Evolutionary conservation across 257 asterid species (phyloP), one percentile per base, ranked within the genome.

Genomic region (Sherardia arvensis): DNA sequence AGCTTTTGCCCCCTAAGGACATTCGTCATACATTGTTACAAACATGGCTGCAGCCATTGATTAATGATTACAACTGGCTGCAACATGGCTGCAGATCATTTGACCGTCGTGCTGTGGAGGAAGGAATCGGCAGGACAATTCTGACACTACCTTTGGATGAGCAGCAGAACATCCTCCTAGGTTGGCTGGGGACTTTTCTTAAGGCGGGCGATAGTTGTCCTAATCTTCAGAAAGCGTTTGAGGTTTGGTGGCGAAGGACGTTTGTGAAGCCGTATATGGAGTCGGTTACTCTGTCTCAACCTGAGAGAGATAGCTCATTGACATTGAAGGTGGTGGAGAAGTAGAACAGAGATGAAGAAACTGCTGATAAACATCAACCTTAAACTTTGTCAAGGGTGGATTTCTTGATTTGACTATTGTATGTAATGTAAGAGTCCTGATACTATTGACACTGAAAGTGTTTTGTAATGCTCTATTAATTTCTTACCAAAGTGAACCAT

Each of bases 181-280:
- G 85, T 67, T 92, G 99, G 99, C 36, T 92, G 55, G 86, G 92
- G 12, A 79, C 80, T 65, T 92, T 89, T 45, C 78, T 92, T 29
- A 92, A 83, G 82, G 73, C 83, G 2, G 99, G 97, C 1, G 96
- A 92, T 64, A 80, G 73, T 53, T 92, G 99, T 67, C 99, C 97
- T 7, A 92, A 92, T 84, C 95, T 89, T 55, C 91, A 74, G 69
- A 76, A 81, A 53, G 96, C 99, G 0, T 92, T 92, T 22, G 97
- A 92, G 80, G 97, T 92, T 30, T 92, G 99, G 97, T 92, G 99
- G 99, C 85, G 97, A 66, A 69, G 97, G 78, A 87, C 99, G 17
- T 92, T 89, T 38, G 71, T 85, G 17, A 73, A 92, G 64, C 95
- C 97, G 4, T 85, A 70, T 15, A 78, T 70, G 3, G 95, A 91